Conservation (phyloP, 2,329 filamentous ascomycete genomes). For the Knoxdaviesia capensis region DNA sequence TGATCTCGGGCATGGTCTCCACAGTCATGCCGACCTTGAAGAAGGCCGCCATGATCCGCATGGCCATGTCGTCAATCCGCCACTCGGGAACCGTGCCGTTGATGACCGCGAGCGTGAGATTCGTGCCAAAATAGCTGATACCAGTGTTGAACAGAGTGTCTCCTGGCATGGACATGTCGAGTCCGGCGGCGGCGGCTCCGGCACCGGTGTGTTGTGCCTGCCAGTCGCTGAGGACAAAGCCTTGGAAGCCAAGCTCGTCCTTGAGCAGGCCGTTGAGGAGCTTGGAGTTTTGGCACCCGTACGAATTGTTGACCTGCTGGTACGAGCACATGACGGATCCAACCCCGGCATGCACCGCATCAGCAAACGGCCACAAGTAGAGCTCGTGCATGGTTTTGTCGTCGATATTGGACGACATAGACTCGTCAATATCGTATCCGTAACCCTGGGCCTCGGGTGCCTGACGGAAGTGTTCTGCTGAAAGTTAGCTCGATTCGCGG, state of each 20-base stretch:
- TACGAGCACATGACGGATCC: constrained; percentile 48
- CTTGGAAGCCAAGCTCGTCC: constrained; percentile 62
- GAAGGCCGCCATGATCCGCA: constrained; percentile 56
- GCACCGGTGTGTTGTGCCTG: constrained; percentile 52
- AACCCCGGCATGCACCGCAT: constrained; percentile 48
- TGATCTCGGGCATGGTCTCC: constrained; percentile 33
- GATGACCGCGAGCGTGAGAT: constrained; percentile 69
- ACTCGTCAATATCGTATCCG: constrained; percentile 42
- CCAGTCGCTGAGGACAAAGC: constrained; percentile 70
- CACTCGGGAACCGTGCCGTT: constrained; percentile 81
- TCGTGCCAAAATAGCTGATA: constrained; percentile 61
- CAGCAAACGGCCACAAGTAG: constrained; percentile 62
- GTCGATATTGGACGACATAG: constrained; percentile 40
- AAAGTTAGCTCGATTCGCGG: background rate
- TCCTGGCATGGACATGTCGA: constrained; percentile 81
- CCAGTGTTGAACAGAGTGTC: constrained; percentile 62
- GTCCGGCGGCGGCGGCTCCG: constrained; percentile 45
- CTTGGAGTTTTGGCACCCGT: constrained; percentile 61
- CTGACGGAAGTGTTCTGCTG: constrained; percentile 49
- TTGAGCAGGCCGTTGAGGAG: constrained; percentile 59
- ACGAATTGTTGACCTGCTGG: constrained; percentile 64
- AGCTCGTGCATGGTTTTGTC: constrained; percentile 59
- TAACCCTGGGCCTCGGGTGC: constrained; percentile 26
- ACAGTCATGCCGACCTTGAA: constrained; percentile 43
- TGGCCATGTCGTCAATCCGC: constrained; percentile 79